Evolutionary conservation across 805 yeast genomes (phyloP).

Genomic region (Myxozyma sirexii): DNA sequence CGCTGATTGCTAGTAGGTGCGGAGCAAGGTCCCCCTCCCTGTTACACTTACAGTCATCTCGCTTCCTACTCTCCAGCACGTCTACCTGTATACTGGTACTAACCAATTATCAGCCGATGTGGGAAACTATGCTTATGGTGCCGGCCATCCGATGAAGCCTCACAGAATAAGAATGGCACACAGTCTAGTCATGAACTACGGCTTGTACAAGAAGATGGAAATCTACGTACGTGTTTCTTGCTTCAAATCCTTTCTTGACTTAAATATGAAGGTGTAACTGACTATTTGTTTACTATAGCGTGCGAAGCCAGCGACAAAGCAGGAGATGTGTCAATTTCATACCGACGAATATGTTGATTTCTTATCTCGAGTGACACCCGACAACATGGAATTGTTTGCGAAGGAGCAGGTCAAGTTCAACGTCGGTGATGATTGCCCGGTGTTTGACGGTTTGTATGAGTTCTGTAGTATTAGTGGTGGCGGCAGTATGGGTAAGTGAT

Average conservation of each 20-base stretch:
- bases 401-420: slow-evolving; percentile 91
- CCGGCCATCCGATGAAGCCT: slow-evolving; percentile 99
- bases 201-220: slow-evolving; percentile 95
- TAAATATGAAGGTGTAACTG: neutral
- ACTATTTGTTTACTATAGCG: slow-evolving; percentile 45
- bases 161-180: slow-evolving; percentile 99
- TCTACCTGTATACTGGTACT: no score
- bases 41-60: no score
- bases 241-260: neutral
- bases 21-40: no score
- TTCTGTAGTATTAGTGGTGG: slow-evolving; percentile 89
- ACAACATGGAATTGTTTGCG: slow-evolving; percentile 46
- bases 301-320: slow-evolving; percentile 96
- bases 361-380: slow-evolving; percentile 32
- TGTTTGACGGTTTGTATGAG: slow-evolving; percentile 92
- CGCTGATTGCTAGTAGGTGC: neutral
- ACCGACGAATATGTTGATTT: slow-evolving; percentile 97
- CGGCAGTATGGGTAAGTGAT: slow-evolving; percentile 74
- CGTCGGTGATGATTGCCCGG: slow-evolving; percentile 96
- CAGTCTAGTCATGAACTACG: slow-evolving; percentile 94
- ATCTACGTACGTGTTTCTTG: slow-evolving; percentile 54
- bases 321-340: slow-evolving; percentile 97
- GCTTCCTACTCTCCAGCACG: no score
- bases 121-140: slow-evolving; percentile 97
- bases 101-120: slow-evolving; percentile 62